These are phyloP conservation scores for Diaporthe velutina DNA, from an alignment of 2,329 filamentous ascomycete species.

Conservation along the genomic window DNA sequence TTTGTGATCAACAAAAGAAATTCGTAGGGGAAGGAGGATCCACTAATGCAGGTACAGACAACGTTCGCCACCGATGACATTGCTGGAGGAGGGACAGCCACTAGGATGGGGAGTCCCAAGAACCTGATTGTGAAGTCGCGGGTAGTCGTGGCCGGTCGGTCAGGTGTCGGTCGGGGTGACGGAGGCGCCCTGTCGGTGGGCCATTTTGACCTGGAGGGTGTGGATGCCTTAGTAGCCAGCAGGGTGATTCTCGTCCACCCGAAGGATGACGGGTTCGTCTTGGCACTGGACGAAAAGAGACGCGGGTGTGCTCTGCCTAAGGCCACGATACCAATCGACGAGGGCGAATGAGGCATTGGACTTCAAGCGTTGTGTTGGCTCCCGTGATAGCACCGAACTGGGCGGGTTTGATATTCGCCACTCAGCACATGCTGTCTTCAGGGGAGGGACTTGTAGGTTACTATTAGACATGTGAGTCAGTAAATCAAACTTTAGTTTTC, in stretches of 20 bases:
- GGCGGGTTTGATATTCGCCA: constrained; percentile 4
- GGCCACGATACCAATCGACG: not conserved
- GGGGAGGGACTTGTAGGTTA: not conserved
- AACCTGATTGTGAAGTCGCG: not conserved
- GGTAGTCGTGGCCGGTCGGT: not conserved
- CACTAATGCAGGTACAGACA: constrained; percentile 25
- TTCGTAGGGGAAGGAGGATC: not conserved
- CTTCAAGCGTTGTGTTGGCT: not conserved
- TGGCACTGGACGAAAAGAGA: not conserved
- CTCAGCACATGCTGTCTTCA: not conserved
- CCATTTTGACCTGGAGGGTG: not conserved
- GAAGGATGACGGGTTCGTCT: not conserved
- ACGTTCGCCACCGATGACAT: not conserved
- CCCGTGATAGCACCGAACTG: not conserved
- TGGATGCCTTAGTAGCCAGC: not conserved
- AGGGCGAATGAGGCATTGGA: constrained; percentile 16
- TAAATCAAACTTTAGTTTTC: not conserved
- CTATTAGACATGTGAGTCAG: not conserved
- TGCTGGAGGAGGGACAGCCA: not conserved
- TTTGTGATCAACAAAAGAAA: not conserved
- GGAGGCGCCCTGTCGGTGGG: not conserved
- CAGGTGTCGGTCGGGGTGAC: not conserved
- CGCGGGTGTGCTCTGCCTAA: not conserved
- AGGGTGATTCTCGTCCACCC: not conserved
- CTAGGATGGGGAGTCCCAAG: not conserved